These are phyloP conservation scores for Claviceps paspali DNA, from an alignment of 2,329 filamentous ascomycete genomes.

Conservation along the genomic window DNA sequence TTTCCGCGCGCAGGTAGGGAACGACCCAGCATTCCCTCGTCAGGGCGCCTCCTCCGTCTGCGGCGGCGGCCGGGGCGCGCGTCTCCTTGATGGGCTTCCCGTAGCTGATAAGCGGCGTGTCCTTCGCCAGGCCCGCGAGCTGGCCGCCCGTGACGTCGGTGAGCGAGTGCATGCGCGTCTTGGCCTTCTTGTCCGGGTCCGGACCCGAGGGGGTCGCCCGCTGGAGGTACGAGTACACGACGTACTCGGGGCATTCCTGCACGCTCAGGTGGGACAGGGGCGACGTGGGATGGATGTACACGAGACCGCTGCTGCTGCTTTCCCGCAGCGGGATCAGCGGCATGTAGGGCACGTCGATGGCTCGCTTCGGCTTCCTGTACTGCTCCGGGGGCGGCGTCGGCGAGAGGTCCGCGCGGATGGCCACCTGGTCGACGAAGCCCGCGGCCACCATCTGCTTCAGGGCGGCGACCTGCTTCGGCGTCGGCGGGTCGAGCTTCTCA, in stretches of 20 bases:
- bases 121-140: constrained; percentile 63
- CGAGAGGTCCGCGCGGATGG: constrained; percentile 77
- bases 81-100: constrained; percentile 87
- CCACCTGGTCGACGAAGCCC: constrained; percentile 88
- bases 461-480: constrained; percentile 55
- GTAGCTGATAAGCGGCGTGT: constrained; percentile 69
- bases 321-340: constrained; percentile 58
- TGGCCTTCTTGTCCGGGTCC: constrained; percentile 40
- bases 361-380: constrained; percentile 57
- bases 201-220: constrained; percentile 39
- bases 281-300: constrained; percentile 80
- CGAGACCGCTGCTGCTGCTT: constrained; percentile 43
- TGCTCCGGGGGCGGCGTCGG: constrained; percentile 57
- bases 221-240: constrained; percentile 79
- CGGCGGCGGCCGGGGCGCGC: constrained; percentile 23
- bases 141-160: constrained; percentile 64
- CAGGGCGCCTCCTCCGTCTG: constrained; percentile 21
- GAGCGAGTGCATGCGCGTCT: constrained; percentile 77
- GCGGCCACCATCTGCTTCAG: constrained; percentile 85
- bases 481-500: constrained; percentile 42
- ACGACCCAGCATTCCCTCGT: constrained; percentile 70
- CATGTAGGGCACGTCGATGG: constrained; percentile 83
- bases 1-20: constrained; percentile 58
- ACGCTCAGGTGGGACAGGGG: constrained; percentile 55
- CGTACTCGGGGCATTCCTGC: constrained; percentile 68